Evolutionary conservation across 2,329 filamentous ascomycete genomes (phyloP), one percentile per base, ranked within the genome.

Genomic region (Meredithiella fracta): DNA sequence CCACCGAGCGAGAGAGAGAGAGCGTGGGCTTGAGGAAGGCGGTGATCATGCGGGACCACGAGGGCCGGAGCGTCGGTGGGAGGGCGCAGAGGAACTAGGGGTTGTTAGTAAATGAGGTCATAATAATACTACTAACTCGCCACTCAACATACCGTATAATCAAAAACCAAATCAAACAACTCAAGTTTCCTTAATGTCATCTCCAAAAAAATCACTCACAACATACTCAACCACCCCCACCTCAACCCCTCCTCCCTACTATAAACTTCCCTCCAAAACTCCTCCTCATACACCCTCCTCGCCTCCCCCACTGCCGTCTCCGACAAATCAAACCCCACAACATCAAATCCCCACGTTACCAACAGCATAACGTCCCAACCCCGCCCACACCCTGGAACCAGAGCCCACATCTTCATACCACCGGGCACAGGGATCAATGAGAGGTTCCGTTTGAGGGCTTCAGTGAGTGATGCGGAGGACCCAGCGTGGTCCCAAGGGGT

Each of bases 341-440:
- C 80, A 67, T 94, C 83, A 65, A 86, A 92, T 1, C 88, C 88
- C 63, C 83, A 79, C 8, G 79, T 78, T 52, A 81, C 78, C 47
- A 94, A 74, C 38, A 94, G 72, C 8, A 87, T 72, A 1, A 88
- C 85, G 68, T 94, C 89, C 64, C 92, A 84, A 3, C 88, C 89
- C 50, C 78, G 77, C 0, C 88, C 89, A 67, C 88, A 94, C 3
- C 87, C 88, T 0, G 88, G 85, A 0, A 94, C 83, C 7, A 94
- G 71, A 1, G 83, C 87, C 57, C 44, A 44, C 11, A n/a, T 9
- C 9, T 71, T 51, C n/a, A n/a, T n/a, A n/a, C n/a, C n/a, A n/a
- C n/a, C n/a, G n/a, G 29, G 29, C 29, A 34, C 5, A 34, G 11
- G 29, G 29, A 11, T 5, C 5, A 11, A 50, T 15, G 37, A 62